Base-by-base conservation (phyloP, 345 rosid genomes). In the Citrus mangshanensis region DNA sequence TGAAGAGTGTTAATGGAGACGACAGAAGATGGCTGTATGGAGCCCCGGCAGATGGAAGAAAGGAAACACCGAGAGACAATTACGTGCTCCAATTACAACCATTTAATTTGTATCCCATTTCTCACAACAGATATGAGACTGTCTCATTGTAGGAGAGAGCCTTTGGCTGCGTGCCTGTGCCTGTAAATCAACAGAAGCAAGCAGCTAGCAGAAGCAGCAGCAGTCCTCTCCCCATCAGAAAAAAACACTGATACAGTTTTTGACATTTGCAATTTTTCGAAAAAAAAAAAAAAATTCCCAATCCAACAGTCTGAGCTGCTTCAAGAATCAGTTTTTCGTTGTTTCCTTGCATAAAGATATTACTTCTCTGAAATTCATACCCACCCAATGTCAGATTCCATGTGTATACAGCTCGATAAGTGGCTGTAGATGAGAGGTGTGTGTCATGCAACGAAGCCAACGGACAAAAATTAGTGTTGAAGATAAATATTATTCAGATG, bases 41-140 rank as follows among this genome's bases (percentile, higher is more conserved):
- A 78, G 82, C 76, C 76, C 73, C 75, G 81, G 92, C 91, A 87
- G 91, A 88, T 76, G 87, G 92, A 71, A 86, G 90, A 78, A 84
- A 80, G 85, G 92, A 78, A 77, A 84, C 86, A 81, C 64, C 16
- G 65, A 80, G 65, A 79, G 56, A 83, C 72, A 81, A 68, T 73
- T 87, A 86, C 88, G 89, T 88, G 89, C 89, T 72, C 88, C 93
- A 90, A 74, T 86, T 81, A 51, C 79, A 83, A 80, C 89, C 91
- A 82, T 89, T 86, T 84, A 82, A 84, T 81, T 68, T 87, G 90
- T 85, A 81, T 74, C 78, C 87, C 84, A 66, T 85, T 83, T 79
- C 75, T 75, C 85, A 82, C 84, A 83, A 85, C 89, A 88, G 77
- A 67, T 73, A 72, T 66, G 66, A 84, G 76, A 30, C 77, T 90